phyloP scores from a whole-genome alignment of 164 flowering plant species.

The Hamamelis virginiana region DNA sequence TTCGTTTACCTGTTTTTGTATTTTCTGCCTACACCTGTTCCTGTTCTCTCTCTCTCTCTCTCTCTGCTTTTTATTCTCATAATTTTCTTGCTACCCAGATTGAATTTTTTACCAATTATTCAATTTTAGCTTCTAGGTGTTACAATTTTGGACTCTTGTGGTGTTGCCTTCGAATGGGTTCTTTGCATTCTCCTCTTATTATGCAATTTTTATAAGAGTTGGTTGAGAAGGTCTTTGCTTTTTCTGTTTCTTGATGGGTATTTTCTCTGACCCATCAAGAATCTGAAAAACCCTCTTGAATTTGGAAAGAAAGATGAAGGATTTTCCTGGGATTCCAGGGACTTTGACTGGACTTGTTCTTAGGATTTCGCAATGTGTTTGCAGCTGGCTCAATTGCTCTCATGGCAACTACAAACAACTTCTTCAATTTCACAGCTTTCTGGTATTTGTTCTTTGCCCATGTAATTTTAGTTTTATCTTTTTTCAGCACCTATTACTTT shows the following conservation, averaged over 20 bases:
- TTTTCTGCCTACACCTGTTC: too few species aligned
- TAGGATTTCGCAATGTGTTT: slow-evolving; percentile 57
- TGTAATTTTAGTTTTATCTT: background rate
- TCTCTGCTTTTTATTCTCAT: too few species aligned
- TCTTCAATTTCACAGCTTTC: slow-evolving; percentile 62
- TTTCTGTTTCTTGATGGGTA: background rate
- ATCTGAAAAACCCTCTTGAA: slow-evolving; percentile 2
- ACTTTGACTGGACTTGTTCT: slow-evolving; percentile 55
- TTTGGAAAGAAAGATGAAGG: slow-evolving; percentile 46
- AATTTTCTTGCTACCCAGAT: too few species aligned
- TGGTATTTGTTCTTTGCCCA: slow-evolving; percentile 39
- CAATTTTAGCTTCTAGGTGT: too few species aligned
- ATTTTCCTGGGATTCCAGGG: slow-evolving; percentile 72
- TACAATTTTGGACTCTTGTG: too few species aligned
- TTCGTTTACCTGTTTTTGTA: too few species aligned
- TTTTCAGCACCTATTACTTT: background rate
- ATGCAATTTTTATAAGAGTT: too few species aligned
- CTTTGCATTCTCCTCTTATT: too few species aligned
- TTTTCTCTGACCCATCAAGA: slow-evolving; percentile 2
- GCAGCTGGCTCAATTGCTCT: slow-evolving; percentile 66
- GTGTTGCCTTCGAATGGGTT: too few species aligned
- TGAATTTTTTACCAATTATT: too few species aligned
- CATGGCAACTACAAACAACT: slow-evolving; percentile 46
- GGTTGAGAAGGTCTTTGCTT: too few species aligned
- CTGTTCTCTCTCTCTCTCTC: too few species aligned